Base-by-base conservation (phyloP, 257 asterid species). In the Gynochthodes officinalis region DNA sequence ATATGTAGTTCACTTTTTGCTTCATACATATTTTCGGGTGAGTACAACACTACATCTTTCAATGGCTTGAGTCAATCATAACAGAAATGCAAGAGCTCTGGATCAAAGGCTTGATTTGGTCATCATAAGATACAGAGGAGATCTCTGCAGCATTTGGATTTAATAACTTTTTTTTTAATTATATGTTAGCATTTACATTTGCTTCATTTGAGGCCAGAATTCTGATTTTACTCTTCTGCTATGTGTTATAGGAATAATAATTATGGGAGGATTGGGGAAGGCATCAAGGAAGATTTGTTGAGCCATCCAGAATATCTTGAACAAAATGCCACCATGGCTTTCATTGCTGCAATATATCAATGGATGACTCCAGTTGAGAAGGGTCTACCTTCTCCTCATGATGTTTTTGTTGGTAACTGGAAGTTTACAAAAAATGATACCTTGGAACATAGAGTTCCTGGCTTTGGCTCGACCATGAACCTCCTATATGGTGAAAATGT, bases 351-450 rank as follows among this genome's bases (percentile, higher is more conserved):
- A 19, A 94, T 94, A 0, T 86, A 81, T 85, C 67, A 75, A 77
- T 94, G 99, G 99, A 89, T 89, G 96, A 82, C 89, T 10, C 90
- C 96, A 2, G 33, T 65, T 21, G 87, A 87, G 77, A 93, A 84
- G 80, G 92, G 92, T 0, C 87, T 82, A 25, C 99, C 99, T 37
- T 91, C 99, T 7, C 85, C 96, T 46, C 99, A 94, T 7, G 85
- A 89, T 16, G 90, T 76, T 57, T 88, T 94, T 7, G 92, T 87
- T 2, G 92, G 96, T 37, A 78, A 84, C 44, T 94, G 97, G 96
- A 91, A 89, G 79, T 93, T 97, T 46, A 88, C 96, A 0, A 91
- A 87, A 61, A 91, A 91, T n/a, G 99, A 94, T 83, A 91, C 97
- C 2, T 35, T 86, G 82, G 77, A 89, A 58, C 86, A 91, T 42